Base-by-base conservation (phyloP, 75 land plant species). In the Adiantum capillusveneris region DNA sequence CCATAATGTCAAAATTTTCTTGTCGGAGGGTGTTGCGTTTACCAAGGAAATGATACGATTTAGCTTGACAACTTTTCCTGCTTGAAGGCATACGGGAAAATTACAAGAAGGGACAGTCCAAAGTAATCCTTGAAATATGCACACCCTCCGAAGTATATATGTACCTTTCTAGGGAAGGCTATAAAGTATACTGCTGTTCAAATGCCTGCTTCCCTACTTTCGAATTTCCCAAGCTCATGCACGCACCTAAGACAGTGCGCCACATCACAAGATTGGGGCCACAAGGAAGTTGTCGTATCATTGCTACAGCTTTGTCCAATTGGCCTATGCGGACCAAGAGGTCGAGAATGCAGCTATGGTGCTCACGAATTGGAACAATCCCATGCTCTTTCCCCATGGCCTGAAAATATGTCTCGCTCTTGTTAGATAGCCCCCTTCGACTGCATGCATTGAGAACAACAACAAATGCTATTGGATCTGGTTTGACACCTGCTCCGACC, bases 361-460 rank as follows among this genome's bases (percentile, higher is more conserved):
- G 50, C 17, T 46, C 22, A 46, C 18, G 50, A 46, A n/a, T 6
- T 18, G 50, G 50, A 6, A 21, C 5, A 46, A 46, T 46, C 5
- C 50, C 50, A 46, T 46, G 50, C 2, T 46, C 50, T 21, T 46
- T 21, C 2, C 18, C 22, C 50, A 46, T 46, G 12, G 50, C 50
- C 50, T 46, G 22, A 21, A 18, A 46, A 21, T 46, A 46, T 46
- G 50, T 46, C 50, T 46, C 22, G 14, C 50, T 21, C 17, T 46
- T 46, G 2, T 21, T 14, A n/a, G 14, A 18, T 5, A 46, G 14
- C 18, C 50, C 50, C 22, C 2, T 14, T 46, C 50, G 5, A 46
- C 75, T 62, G 60, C 69, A 79, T 11, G 85, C 82, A 29, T 81
- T 77, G 17, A 83, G 61, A 72, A 75, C 56, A 29, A 81, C 62